Conservation (phyloP, 2,329 filamentous ascomycete species). For the Botrytis medusae region DNA sequence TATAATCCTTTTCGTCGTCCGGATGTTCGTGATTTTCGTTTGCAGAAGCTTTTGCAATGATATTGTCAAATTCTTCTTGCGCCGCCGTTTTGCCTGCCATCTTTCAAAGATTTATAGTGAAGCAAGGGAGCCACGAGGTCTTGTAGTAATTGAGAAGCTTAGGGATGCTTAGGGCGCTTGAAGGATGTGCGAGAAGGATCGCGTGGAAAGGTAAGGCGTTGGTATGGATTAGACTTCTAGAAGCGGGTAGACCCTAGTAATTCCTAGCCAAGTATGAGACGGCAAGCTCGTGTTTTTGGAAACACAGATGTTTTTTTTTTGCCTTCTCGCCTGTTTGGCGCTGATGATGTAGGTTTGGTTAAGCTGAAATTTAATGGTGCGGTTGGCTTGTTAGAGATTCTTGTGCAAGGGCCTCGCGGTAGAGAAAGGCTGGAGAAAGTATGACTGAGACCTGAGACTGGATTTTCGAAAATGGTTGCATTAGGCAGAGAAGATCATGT, state of each 20-base stretch:
- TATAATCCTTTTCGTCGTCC: slow-evolving; percentile 58
- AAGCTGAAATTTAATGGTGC: slow-evolving; percentile 7
- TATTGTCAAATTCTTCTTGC: slow-evolving; percentile 65
- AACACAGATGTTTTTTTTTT: not conserved
- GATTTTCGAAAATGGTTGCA: slow-evolving; percentile 1
- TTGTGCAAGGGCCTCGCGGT: slow-evolving; percentile 15
- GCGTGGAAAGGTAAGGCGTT: slow-evolving; percentile 15
- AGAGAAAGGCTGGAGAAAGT: slow-evolving; percentile 2
- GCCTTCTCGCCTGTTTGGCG: not conserved
- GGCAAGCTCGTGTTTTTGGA: not conserved
- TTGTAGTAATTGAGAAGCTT: slow-evolving; percentile 24
- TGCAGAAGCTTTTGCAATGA: slow-evolving; percentile 56
- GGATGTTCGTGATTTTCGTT: slow-evolving; percentile 42
- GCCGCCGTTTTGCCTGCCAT: slow-evolving; percentile 52
- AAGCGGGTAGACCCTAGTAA: slow-evolving; percentile 3
- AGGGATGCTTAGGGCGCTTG: slow-evolving; percentile 2
- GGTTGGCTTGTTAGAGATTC: slow-evolving; percentile 16
- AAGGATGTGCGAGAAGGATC: slow-evolving; percentile 19
- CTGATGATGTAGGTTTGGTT: slow-evolving; percentile 1
- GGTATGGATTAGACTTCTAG: slow-evolving; percentile 3
- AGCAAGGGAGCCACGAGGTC: slow-evolving; percentile 28
- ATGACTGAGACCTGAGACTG: not conserved
- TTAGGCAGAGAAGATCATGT: slow-evolving; percentile 12
- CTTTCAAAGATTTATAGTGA: slow-evolving; percentile 18
- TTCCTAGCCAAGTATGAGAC: not conserved